phyloP scores from a whole-genome alignment of 495 filamentous ascomycete genomes.

The Lasiosphaeria hispida region DNA sequence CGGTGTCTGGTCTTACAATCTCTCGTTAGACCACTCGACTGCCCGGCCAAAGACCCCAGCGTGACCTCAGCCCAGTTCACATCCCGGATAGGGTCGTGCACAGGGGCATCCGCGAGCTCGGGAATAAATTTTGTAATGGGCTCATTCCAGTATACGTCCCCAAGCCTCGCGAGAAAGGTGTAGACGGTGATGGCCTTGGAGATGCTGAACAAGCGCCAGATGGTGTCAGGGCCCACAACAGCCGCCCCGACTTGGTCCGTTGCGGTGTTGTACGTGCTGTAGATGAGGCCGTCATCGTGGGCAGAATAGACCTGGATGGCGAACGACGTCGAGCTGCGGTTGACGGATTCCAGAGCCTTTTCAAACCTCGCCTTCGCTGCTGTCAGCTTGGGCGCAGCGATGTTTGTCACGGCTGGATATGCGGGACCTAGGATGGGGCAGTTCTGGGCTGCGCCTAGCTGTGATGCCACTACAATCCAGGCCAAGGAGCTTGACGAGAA shows the following conservation, averaged over 20 bases:
- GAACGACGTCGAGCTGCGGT: conserved; percentile 12
- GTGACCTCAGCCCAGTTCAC: conserved; percentile 17
- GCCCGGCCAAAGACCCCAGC: conserved; percentile 13
- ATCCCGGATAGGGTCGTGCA: conserved; percentile 4
- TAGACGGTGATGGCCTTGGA: conserved; percentile 26
- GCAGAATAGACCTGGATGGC: conserved; percentile 17
- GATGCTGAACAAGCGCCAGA: conserved; percentile 22
- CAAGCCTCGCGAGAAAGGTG: conserved; percentile 16
- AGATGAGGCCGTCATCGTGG: conserved; percentile 7
- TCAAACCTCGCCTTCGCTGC: conserved; percentile 11
- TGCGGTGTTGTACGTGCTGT: conserved; percentile 9
- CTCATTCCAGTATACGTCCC: conserved; percentile 22
- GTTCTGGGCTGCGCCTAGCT: conserved; percentile 16
- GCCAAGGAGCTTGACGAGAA: conserved; percentile 1
- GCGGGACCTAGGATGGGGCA: conserved; percentile 23
- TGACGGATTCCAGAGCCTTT: neutral
- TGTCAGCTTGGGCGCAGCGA: neutral
- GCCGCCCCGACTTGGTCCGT: neutral
- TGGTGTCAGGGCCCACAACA: conserved; percentile 13
- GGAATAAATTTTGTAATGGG: conserved; percentile 21
- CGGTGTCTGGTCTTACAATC: conserved; percentile 5
- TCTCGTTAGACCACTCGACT: conserved; percentile 7
- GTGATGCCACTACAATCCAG: conserved; percentile 5
- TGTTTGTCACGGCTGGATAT: conserved; percentile 15
- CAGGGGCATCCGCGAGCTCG: conserved; percentile 16